Evolutionary conservation across 2,329 filamentous ascomycete species (phyloP).

Genomic region (Paracorniculantispora psalliotae): DNA sequence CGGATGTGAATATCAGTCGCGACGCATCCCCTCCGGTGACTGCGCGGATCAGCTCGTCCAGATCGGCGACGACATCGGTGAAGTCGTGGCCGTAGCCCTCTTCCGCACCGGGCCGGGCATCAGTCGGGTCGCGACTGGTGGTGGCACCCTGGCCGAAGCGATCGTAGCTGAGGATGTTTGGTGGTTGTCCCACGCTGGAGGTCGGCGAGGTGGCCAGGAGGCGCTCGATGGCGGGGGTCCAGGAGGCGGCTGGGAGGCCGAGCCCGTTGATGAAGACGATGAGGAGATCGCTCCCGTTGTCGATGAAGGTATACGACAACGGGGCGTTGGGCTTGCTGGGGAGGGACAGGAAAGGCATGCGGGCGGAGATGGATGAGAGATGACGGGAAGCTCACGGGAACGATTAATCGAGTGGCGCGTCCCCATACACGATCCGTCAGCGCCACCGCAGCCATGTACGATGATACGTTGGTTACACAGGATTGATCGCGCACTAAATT

Average conservation of each 20-base stretch:
- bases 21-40: not conserved
- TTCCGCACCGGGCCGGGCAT: conserved; percentile 29
- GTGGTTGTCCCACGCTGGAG: conserved; percentile 13
- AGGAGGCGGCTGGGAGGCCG: conserved; percentile 18
- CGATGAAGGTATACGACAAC: conserved; percentile 18
- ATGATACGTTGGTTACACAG: too few species aligned
- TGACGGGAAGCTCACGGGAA: too few species aligned
- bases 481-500: too few species aligned
- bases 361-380: too few species aligned
- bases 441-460: too few species aligned
- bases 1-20: conserved; percentile 19
- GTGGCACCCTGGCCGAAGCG: conserved; percentile 50
- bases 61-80: conserved; percentile 27
- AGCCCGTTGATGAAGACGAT: conserved; percentile 23
- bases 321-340: conserved; percentile 18
- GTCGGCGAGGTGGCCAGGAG: conserved; percentile 1
- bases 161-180: conserved; percentile 49
- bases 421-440: too few species aligned
- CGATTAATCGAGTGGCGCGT: too few species aligned
- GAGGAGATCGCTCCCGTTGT: not conserved
- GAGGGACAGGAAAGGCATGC: conserved; percentile 36
- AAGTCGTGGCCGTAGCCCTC: conserved; percentile 42
- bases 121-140: conserved; percentile 40
- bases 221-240: conserved; percentile 14
- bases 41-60: conserved; percentile 15